Evolutionary conservation across 306 rosid species (phyloP).

Genomic region (Astragalus membranaceus): DNA sequence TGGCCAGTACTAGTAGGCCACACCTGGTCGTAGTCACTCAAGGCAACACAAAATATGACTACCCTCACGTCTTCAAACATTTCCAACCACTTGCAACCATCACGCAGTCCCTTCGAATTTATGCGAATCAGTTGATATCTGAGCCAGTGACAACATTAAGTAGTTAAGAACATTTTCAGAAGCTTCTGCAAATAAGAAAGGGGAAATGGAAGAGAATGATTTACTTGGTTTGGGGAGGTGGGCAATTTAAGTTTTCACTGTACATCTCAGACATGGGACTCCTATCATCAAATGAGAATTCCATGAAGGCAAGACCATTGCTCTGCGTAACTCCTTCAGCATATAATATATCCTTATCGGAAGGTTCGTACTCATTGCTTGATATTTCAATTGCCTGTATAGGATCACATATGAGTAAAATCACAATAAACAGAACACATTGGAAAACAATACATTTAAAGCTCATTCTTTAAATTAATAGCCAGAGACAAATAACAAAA

Average conservation of each 20-base stretch:
- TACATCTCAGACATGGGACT: slow-evolving; percentile 74
- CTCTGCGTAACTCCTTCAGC: slow-evolving; percentile 92
- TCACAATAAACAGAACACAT: background rate
- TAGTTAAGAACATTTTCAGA: slow-evolving; percentile 14
- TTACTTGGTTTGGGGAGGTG: slow-evolving; percentile 65
- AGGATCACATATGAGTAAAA: slow-evolving; percentile 16
- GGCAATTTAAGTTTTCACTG: slow-evolving; percentile 55
- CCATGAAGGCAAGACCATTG: slow-evolving; percentile 80
- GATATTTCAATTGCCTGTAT: slow-evolving; percentile 81
- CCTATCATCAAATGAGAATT: slow-evolving; percentile 79
- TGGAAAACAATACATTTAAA: background rate
- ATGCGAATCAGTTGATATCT: slow-evolving; percentile 79
- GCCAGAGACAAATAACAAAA: background rate
- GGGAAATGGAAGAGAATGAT: slow-evolving; percentile 22
- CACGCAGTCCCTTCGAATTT: slow-evolving; percentile 68
- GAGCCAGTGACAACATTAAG: slow-evolving; percentile 17
- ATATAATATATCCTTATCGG: slow-evolving; percentile 67
- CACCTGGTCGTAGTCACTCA: slow-evolving; percentile 76
- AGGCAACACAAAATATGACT: slow-evolving; percentile 69
- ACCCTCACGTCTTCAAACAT: slow-evolving; percentile 88
- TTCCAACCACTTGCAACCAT: slow-evolving; percentile 86
- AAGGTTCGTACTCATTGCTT: slow-evolving; percentile 89
- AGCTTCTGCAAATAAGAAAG: slow-evolving; percentile 13
- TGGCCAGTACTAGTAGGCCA: slow-evolving; percentile 42
- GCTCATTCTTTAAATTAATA: background rate